Evolutionary conservation across 768 basidiomycete genomes (phyloP), one percentile per base, ranked within the genome.

Genomic region (Pholiota microspora): DNA sequence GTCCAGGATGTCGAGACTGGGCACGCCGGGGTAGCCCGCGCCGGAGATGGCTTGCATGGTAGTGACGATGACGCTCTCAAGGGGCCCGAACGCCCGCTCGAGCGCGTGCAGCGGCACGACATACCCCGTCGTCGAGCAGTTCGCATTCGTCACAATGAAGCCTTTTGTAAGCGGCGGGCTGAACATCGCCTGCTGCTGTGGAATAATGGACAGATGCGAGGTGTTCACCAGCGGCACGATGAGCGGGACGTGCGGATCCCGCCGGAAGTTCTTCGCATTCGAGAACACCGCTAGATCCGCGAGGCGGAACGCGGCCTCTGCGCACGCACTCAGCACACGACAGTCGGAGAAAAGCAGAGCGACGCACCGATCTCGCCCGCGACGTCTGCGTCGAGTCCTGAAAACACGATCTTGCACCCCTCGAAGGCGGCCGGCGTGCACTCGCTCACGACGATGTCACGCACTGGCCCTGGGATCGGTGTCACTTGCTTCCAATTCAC

Each of bases 31-130:
- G 74, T 98, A 99, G n/a, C 97, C 97, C 0, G 83, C 95, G 32
- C 97, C 97, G 0, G 92, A 95, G 71, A 98, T 94, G 57, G 97
- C 97, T 70, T 99, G 97, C 80, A 98, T 85, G 4, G 97, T 99
- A 5, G 94, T 97, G 68, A 95, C 88, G 65, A 98, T 75, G 64
- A 92, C 85, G 1, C 85, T 81, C 62, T 98, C 92, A 67, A 99
- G 78, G n/a, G 94, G 95, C 4, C 97, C 97, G 58, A 98, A 99
- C 0, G 89, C 79, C 58, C 80, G 83, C 70, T 97, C 94, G 60
- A 98, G 82, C 0, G 94, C 94, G 45, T 84, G 82, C 61, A 98
- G 85, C n/a, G 94, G 92, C 55, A 97, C 84, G 55, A 93, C 92
- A 66, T 87, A 80, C 38, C 90, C 95, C 0, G 97, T 99, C 3